Percentiles rank a stretch among this genome's conserved stretches.
phyloP scores from a whole-genome alignment of 75 land plant species.

The Larix kaempferi region DNA sequence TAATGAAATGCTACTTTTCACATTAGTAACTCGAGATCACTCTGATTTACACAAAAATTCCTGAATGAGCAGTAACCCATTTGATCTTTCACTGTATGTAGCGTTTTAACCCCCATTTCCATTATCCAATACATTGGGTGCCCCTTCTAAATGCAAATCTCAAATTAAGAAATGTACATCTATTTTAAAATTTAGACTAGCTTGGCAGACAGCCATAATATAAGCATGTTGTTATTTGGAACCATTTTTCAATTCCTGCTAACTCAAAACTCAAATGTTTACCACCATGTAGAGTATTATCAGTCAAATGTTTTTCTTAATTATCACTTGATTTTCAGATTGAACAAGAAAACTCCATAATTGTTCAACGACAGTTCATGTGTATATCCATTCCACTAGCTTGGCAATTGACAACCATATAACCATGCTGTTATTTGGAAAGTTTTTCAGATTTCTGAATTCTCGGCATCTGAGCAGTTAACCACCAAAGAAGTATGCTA shows the following conservation, averaged over 20 bases:
- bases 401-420: background rate
- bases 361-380: background rate
- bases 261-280: background rate
- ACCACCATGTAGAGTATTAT: background rate
- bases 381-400: background rate
- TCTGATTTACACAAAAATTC: background rate
- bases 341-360: background rate
- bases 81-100: background rate
- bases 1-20: background rate
- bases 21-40: background rate
- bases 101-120: background rate
- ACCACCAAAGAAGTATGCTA: constrained; percentile 1
- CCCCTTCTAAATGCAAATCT: background rate
- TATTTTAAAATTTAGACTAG: too few relatives aligned
- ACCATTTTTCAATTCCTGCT: background rate
- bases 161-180: background rate
- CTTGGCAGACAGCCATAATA: too few relatives aligned
- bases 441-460: background rate
- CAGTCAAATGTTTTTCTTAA: background rate
- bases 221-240: background rate
- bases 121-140: background rate
- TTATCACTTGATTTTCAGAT: background rate
- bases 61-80: background rate
- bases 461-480: background rate
- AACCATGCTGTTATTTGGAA: background rate